Base-by-base conservation (phyloP, 495 filamentous ascomycete genomes). In the Aspergillus avenaceus region DNA sequence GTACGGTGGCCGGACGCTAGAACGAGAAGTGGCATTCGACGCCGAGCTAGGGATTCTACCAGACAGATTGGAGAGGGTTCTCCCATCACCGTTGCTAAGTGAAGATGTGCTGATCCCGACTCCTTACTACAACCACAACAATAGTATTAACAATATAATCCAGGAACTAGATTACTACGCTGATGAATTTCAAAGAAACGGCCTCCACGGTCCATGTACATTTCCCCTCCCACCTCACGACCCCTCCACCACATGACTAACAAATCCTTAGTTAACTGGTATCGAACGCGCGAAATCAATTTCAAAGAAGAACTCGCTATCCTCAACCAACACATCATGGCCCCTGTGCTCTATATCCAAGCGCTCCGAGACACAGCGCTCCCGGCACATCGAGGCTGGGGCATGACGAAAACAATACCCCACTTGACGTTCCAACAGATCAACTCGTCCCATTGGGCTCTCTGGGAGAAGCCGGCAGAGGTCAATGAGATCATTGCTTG, bases 221-320 rank as follows among this genome's bases (percentile, higher is more conserved):
- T 63, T 31, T 21, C 21, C 14, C 24, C 37, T 26, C 21, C 41
- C 23, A 16, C 26, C 16, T 6, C 31, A 12, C 13, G 24, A 0
- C 4, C 40, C 22, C 13, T 31, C 43, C 52, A 2, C 19, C 24
- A 23, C 22, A 18, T 48, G 16, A 48, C 47, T 37, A 32, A 49
- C n/a, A n/a, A n/a, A n/a, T n/a, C n/a, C n/a, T n/a, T 38, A 84
- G 82, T 83, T 44, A 84, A 91, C 57, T 97, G 91, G 90, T 97
- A 97, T 65, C 78, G 86, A 13, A 86, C 81, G 2, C 64, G 73
- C 1, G 60, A 82, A 62, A 63, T 85, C 45, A 96, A 96, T 62
- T 86, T 75, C 60, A 73, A 87, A 8, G 88, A 96, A 44, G 92
- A 97, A 56, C 60, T 77, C 34, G 68, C 64, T 60, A 77, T 76